Evolutionary conservation across 192 early-diverging fungal species (phyloP), one percentile per base, ranked within the genome.

Genomic region (Kappamyces sp.): DNA sequence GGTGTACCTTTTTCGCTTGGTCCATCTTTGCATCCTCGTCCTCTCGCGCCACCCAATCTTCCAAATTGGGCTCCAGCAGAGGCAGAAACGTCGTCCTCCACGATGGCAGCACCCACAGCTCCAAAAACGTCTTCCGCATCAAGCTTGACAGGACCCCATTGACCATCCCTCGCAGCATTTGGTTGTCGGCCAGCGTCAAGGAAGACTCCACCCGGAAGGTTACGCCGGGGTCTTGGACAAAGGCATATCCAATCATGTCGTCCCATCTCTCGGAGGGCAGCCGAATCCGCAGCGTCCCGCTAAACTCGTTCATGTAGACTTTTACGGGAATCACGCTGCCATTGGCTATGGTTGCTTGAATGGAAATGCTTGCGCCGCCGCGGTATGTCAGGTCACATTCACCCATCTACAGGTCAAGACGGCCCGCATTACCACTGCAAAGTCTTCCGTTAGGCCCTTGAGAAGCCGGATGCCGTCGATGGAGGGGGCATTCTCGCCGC

Each of bases 51-150:
- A 48, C n/a, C 14, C 12, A 12, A 43, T 39, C 33, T 38, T 67
- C 72, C 7, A 59, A 47, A 12, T 62, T 62, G 32, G 79, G 79
- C 41, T 71, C 70, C 71, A 81, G 74, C 12, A 74, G 58, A 6
- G 76, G 76, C 63, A 81, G 53, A 60, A 75, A 81, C 14, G 74
- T 62, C 12, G 66, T 75, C 42, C 79, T 54, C 76, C 69, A 77
- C n/a, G 62, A 55, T 5, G 76, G 79, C 39, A 81, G 49, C 12
- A 81, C 79, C 79, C 79, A 81, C 54, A 69, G 49, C 39, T 81
- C 79, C 57, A 78, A 36, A 59, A 81, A 81, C 6, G 77, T 61
- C 43, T 71, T 72, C 8, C 76, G 43, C 2, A 77, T 54, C 29
- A 78, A 69, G 14, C 51, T 59, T 9, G 66, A 47, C 8, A 81